Conservation (phyloP, 768 basidiomycete species). For the Roridomyces roridus region DNA sequence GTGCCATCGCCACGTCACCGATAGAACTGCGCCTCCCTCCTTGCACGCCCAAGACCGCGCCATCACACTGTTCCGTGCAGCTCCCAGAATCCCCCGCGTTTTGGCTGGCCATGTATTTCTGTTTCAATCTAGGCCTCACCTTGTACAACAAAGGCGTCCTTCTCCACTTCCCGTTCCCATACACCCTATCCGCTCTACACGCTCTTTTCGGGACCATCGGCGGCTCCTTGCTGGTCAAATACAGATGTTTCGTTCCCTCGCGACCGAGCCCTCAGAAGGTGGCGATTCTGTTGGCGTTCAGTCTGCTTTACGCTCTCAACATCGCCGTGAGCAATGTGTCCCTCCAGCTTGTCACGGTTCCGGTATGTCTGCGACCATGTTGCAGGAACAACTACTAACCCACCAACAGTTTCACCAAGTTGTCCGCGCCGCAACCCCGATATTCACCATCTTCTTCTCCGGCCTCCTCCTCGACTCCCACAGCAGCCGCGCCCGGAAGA, state of each 20-base stretch:
- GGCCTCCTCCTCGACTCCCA: slow-evolving; percentile 66
- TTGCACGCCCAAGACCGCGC: slow-evolving; percentile 16
- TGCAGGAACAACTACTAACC: neutral
- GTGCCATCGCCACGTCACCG: slow-evolving; percentile 10
- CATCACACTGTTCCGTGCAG: neutral
- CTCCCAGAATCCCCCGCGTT: slow-evolving; percentile 36
- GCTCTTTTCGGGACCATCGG: slow-evolving; percentile 87
- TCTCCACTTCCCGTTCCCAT: slow-evolving; percentile 93
- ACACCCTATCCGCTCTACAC: slow-evolving; percentile 92
- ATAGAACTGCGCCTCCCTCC: slow-evolving; percentile 22
- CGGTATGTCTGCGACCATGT: slow-evolving; percentile 56
- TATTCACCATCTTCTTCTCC: slow-evolving; percentile 88
- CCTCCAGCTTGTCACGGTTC: slow-evolving; percentile 86
- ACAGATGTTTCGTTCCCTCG: slow-evolving; percentile 64
- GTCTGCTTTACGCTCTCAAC: slow-evolving; percentile 90
- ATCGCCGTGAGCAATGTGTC: slow-evolving; percentile 95
- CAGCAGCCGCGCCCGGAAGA: slow-evolving; percentile 65
- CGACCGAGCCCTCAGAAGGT: slow-evolving; percentile 57
- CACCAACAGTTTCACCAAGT: slow-evolving; percentile 90
- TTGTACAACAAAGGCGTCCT: slow-evolving; percentile 96
- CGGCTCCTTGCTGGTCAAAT: slow-evolving; percentile 33
- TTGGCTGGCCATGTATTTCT: slow-evolving; percentile 87
- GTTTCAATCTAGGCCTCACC: slow-evolving; percentile 90
- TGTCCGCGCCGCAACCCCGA: slow-evolving; percentile 88
- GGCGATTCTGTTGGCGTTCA: slow-evolving; percentile 78